Evolutionary conservation across 768 basidiomycete species (phyloP).

Genomic region (Russula foetens): DNA sequence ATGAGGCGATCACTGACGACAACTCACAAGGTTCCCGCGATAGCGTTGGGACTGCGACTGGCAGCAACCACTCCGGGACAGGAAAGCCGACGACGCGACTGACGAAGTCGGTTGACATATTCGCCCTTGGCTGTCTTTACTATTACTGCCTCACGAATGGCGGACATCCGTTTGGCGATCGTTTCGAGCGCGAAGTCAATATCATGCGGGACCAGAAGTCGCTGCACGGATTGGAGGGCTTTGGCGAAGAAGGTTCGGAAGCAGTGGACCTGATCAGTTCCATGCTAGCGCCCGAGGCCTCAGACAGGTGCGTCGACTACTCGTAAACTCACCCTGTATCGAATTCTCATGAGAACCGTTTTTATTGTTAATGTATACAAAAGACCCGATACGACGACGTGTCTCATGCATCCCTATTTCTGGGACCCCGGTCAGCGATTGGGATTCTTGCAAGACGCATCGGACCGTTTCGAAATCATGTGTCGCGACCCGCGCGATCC

Average conservation of each 20-base stretch:
- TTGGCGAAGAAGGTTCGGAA: conserved; percentile 93
- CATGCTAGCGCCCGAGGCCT: conserved; percentile 77
- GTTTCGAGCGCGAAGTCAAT: conserved; percentile 89
- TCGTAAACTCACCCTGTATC: too few species aligned
- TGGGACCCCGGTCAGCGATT: conserved; percentile 86
- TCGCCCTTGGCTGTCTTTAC: conserved; percentile 91
- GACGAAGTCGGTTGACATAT: conserved; percentile 95
- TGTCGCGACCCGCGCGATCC: conserved; percentile 83
- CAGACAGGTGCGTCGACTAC: conserved; percentile 49
- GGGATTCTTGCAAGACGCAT: conserved; percentile 94
- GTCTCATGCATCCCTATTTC: conserved; percentile 91
- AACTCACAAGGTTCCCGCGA: conserved; percentile 60
- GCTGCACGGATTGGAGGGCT: conserved; percentile 61
- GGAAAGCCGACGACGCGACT: conserved; percentile 52
- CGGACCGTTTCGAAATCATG: conserved; percentile 98
- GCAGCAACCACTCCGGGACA: conserved; percentile 27
- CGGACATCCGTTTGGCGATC: conserved; percentile 88
- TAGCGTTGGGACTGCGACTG: conserved; percentile 46
- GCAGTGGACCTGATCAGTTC: conserved; percentile 68
- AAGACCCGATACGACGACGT: conserved; percentile 84
- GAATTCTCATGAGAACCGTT: too few species aligned
- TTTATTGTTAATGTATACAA: neutral
- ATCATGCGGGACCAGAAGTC: conserved; percentile 77
- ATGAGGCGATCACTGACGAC: conserved; percentile 60
- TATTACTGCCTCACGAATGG: conserved; percentile 89